Evolutionary conservation across 1,284 basidiomycete genomes (phyloP).

Genomic region (Golubevia pallescens): DNA sequence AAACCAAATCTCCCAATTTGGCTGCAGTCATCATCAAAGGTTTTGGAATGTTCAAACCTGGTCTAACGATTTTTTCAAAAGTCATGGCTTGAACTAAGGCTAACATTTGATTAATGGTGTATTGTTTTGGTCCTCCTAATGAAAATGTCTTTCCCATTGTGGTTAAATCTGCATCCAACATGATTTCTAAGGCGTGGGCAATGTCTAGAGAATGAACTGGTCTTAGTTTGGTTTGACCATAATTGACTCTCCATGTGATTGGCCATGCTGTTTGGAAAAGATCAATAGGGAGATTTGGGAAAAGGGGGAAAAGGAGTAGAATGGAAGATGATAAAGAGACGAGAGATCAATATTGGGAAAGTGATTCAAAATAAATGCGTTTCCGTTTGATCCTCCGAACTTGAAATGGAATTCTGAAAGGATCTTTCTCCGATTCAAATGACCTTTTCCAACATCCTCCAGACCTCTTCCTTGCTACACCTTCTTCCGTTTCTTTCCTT

Average conservation of each 20-base stretch:
- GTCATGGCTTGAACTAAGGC: constrained; percentile 53
- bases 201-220: constrained; percentile 62
- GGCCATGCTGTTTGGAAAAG: constrained; percentile 28
- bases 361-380: constrained; percentile 6
- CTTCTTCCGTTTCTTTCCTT: too few species aligned
- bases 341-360: not conserved
- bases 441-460: not conserved
- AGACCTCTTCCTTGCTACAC: not conserved
- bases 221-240: constrained; percentile 53
- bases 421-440: not conserved
- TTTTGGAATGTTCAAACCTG: constrained; percentile 58
- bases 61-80: constrained; percentile 48
- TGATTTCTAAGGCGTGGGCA: constrained; percentile 54
- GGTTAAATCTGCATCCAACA: constrained; percentile 49
- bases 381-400: not conserved
- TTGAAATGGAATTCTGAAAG: not conserved
- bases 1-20: constrained; percentile 47
- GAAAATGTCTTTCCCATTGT: constrained; percentile 62
- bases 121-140: constrained; percentile 54
- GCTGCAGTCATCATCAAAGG: constrained; percentile 37
- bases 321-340: constrained; percentile 1
- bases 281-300: not conserved
- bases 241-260: constrained; percentile 61
- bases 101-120: constrained; percentile 50
- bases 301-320: too few species aligned